Conservation (phyloP, 2,329 filamentous ascomycete species). For the Fusarium dimerum region DNA sequence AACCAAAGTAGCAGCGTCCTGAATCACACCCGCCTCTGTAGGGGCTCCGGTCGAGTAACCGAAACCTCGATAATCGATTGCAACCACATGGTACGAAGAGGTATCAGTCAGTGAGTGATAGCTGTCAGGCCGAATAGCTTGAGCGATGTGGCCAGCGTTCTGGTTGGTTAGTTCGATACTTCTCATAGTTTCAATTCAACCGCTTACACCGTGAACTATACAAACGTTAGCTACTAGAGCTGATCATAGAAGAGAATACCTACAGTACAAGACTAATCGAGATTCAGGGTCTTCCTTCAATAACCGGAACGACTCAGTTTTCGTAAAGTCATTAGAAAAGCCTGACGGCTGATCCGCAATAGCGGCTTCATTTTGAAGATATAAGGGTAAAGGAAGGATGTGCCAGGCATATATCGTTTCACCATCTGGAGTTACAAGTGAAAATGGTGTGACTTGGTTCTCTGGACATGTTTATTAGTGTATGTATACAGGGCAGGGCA, state of each 20-base stretch:
- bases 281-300: slow-evolving; percentile 64
- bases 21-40: slow-evolving; percentile 77
- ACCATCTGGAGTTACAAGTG: slow-evolving; percentile 71
- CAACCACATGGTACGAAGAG: slow-evolving; percentile 77
- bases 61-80: slow-evolving; percentile 89
- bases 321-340: slow-evolving; percentile 53
- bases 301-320: slow-evolving; percentile 60
- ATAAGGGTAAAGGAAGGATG: slow-evolving; percentile 76
- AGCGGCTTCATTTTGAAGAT: slow-evolving; percentile 67
- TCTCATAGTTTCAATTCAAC: not conserved
- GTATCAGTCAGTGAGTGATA: slow-evolving; percentile 77
- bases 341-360: slow-evolving; percentile 56
- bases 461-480: slow-evolving; percentile 46
- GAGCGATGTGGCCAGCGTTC: slow-evolving; percentile 85
- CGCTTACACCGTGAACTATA: slow-evolving; percentile 63
- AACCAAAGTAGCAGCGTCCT: slow-evolving; percentile 72
- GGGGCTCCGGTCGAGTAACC: slow-evolving; percentile 79
- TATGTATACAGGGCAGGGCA: slow-evolving; percentile 10
- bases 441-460: slow-evolving; percentile 88
- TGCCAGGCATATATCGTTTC: slow-evolving; percentile 89
- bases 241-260: not conserved
- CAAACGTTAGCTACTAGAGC: slow-evolving; percentile 10
- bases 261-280: slow-evolving; percentile 64
- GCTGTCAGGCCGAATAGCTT: slow-evolving; percentile 72
- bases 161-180: slow-evolving; percentile 35